Evolutionary conservation across 768 basidiomycete genomes (phyloP).

Genomic region (Nidula microcarpa): DNA sequence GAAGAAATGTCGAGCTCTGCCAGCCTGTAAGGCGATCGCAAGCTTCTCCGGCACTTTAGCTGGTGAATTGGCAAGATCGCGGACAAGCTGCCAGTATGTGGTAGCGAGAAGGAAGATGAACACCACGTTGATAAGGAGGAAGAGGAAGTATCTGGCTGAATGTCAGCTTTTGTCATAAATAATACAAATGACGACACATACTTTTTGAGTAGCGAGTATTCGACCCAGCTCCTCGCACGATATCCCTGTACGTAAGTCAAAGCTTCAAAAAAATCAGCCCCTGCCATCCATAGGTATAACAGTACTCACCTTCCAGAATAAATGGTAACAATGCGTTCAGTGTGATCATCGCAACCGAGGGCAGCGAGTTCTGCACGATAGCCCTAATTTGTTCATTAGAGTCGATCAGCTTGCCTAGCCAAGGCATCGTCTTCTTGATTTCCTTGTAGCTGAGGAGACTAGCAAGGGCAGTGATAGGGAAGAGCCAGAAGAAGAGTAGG

Average conservation of each 20-base stretch:
- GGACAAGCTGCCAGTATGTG: constrained; percentile 88
- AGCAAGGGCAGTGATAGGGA: constrained; percentile 87
- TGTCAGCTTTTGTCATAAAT: not conserved
- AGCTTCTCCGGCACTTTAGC: constrained; percentile 93
- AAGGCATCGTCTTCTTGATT: constrained; percentile 86
- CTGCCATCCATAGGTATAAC: not conserved
- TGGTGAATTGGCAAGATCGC: constrained; percentile 90
- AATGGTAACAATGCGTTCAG: constrained; percentile 90
- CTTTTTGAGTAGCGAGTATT: constrained; percentile 92
- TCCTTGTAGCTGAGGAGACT: constrained; percentile 88
- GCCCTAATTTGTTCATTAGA: constrained; percentile 76
- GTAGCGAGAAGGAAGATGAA: constrained; percentile 92
- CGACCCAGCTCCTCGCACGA: constrained; percentile 87
- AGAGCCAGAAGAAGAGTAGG: constrained; percentile 87
- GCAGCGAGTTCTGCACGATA: constrained; percentile 92
- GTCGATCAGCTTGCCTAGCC: constrained; percentile 84
- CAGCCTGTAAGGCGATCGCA: constrained; percentile 77
- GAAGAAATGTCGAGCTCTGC: constrained; percentile 80
- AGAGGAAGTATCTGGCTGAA: constrained; percentile 78
- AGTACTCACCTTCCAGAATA: constrained; percentile 70
- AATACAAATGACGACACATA: constrained; percentile 27
- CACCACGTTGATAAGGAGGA: constrained; percentile 88
- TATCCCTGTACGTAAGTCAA: constrained; percentile 91
- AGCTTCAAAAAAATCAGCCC: constrained; percentile 23
- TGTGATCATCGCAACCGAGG: constrained; percentile 84